Conservation (phyloP, 2,329 filamentous ascomycete genomes). For the Fusarium oxysporum region DNA sequence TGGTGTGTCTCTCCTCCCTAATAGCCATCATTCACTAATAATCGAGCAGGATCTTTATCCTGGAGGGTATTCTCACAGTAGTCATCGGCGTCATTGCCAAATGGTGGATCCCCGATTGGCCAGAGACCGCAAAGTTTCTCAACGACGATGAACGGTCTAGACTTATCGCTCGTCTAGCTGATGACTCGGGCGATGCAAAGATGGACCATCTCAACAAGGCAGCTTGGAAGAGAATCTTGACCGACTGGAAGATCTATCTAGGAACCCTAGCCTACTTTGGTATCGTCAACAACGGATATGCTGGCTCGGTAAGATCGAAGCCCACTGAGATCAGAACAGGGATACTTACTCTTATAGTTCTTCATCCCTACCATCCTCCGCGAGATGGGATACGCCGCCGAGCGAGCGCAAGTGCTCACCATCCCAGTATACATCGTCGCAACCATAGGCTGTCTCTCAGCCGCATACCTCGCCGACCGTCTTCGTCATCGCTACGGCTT, state of each 20-base stretch:
- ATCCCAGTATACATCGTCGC: slow-evolving; percentile 71
- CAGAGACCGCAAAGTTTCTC: slow-evolving; percentile 82
- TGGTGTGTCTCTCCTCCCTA: neutral
- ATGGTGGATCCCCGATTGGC: slow-evolving; percentile 83
- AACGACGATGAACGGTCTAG: slow-evolving; percentile 76
- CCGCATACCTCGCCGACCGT: slow-evolving; percentile 49
- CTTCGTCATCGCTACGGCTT: slow-evolving; percentile 17
- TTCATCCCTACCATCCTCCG: slow-evolving; percentile 74
- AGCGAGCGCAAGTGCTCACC: slow-evolving; percentile 73
- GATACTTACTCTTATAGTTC: slow-evolving; percentile 42
- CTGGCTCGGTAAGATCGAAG: slow-evolving; percentile 55
- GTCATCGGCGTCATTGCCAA: slow-evolving; percentile 74
- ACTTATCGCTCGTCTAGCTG: slow-evolving; percentile 73
- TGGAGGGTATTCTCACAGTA: slow-evolving; percentile 77
- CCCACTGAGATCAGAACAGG: fast-evolving
- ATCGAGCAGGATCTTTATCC: slow-evolving; percentile 67
- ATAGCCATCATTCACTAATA: too few relatives aligned
- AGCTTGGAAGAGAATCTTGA: slow-evolving; percentile 68
- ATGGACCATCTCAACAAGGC: slow-evolving; percentile 52
- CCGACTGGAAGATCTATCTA: slow-evolving; percentile 62
- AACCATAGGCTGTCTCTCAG: slow-evolving; percentile 65
- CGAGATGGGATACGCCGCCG: slow-evolving; percentile 66
- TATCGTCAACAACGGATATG: slow-evolving; percentile 65
- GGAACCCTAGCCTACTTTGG: slow-evolving; percentile 35
- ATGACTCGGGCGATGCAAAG: neutral